Base-by-base conservation (phyloP, 352 stramenopile species). In the Elongisporangium prolatum region DNA sequence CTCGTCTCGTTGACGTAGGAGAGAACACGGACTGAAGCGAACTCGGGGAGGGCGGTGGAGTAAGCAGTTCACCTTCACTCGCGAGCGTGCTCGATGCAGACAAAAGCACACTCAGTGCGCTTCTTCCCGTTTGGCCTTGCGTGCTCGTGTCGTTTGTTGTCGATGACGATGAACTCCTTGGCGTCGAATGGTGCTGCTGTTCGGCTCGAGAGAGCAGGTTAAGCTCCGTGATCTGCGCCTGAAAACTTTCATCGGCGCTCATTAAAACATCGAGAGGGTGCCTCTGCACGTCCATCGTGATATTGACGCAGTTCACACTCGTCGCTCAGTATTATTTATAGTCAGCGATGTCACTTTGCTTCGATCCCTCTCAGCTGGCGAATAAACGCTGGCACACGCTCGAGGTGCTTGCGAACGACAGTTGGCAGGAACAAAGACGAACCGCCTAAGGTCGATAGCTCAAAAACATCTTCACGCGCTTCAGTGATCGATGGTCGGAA, bases 361-460 rank as follows among this genome's bases (percentile, higher is more conserved):
- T 50, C 40, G 8, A 28, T 49, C 25, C 22, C 64, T 55, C 72
- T 74, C 3, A 84, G 72, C 44, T 62, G 60, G 37, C 72, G 69
- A 18, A 84, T 84, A 44, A 84, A 84, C n/a, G 71, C 68, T 0
- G 75, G 75, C n/a, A 84, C 67, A 60, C 59, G 71, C 57, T 75
- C 72, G 28, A 84, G 59, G 57, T 79, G 77, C 18, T 72, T 66
- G 49, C 74, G 77, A n/a, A 84, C 72, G 3, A 48, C 57, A 1
- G 72, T 74, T 2, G 74, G 74, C 2, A 84, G 52, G 37, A 74
- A 84, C 6, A 65, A 59, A 20, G 69, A 77, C 59, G 69, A 63
- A 10, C 53, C 68, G 51, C 59, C 68, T 7, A 17, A 52, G 21
- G 64, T 76, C 28, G 79, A 54, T 28, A 84, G 52, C 28, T 77